Evolutionary conservation across 2,329 filamentous ascomycete species (phyloP).

Genomic region (Cladobotryum protrusum): DNA sequence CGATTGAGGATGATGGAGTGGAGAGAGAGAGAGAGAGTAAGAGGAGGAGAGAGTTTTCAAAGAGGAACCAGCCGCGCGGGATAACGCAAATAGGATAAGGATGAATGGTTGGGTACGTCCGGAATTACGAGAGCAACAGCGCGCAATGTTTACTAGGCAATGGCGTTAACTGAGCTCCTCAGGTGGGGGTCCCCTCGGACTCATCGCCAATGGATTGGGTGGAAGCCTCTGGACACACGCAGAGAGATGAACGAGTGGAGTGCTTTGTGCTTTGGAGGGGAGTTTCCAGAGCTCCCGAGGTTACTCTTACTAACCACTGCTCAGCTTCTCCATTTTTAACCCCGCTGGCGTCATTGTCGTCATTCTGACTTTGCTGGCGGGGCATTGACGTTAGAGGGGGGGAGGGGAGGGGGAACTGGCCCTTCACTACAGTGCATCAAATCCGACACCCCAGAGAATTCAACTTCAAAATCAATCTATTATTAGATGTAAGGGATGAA

Average conservation of each 20-base stretch:
- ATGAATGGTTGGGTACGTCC: background rate
- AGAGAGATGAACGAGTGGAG: too few species aligned
- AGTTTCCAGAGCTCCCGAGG: too few species aligned
- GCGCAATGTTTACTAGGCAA: background rate
- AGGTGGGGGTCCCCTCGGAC: background rate
- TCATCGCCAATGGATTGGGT: too few species aligned
- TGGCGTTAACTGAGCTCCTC: background rate
- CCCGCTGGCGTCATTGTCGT: conserved; percentile 11
- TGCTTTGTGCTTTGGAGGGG: too few species aligned
- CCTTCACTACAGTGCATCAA: too few species aligned
- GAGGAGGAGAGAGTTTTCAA: conserved; percentile 11
- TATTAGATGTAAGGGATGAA: background rate
- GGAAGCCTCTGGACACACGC: too few species aligned
- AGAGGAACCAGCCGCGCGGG: conserved; percentile 1
- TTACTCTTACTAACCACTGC: too few species aligned
- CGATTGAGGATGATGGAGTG: conserved; percentile 11
- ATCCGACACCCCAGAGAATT: background rate
- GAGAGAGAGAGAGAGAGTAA: conserved; percentile 12
- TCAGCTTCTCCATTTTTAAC: conserved; percentile 5
- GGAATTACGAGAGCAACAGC: conserved; percentile 10
- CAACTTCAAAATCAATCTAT: background rate
- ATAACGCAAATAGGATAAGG: background rate
- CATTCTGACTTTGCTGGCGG: conserved; percentile 10
- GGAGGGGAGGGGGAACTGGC: too few species aligned
- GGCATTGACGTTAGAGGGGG: background rate